A percentile compares a stretch with the other conserved stretches of the same genome.
phyloP scores from a whole-genome alignment of 352 stramenopile genomes.

The Pythium dissotocum region DNA sequence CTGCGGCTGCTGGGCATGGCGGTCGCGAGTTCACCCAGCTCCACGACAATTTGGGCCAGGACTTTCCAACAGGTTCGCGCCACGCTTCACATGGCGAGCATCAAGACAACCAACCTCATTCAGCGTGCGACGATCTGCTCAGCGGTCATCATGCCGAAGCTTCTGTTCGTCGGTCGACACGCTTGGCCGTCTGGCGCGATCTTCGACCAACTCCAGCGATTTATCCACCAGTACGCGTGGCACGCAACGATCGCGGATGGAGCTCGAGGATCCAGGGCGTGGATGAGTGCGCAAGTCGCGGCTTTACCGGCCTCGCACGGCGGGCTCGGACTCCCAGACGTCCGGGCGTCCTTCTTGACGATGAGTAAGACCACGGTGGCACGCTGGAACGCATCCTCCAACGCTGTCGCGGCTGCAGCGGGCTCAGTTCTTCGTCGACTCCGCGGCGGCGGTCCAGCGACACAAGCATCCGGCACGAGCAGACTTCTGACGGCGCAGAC shows the following conservation, averaged over 20 bases:
- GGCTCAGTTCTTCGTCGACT: neutral
- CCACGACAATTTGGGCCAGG: neutral
- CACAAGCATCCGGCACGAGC: neutral
- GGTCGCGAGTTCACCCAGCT: neutral
- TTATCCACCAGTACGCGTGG: slow-evolving; percentile 10
- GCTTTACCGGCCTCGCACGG: neutral
- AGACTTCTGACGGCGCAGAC: neutral
- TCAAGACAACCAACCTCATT: slow-evolving; percentile 9
- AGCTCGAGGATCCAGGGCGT: neutral
- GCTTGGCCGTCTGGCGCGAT: neutral
- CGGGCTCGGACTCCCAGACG: slow-evolving; percentile 2
- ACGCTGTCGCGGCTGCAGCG: neutral
- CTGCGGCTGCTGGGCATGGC: neutral
- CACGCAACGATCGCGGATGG: neutral
- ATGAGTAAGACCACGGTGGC: neutral
- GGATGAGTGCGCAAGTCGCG: neutral
- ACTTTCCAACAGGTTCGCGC: neutral
- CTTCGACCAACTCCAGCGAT: neutral
- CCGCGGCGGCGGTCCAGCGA: neutral
- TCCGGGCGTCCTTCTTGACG: neutral
- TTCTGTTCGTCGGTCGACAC: slow-evolving; percentile 7
- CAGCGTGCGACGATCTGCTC: neutral
- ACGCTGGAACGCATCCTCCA: neutral
- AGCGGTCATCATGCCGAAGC: slow-evolving; percentile 14
- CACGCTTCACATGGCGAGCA: neutral